Conservation (phyloP, 208 protist species). For the Herpetomonas samuelpessoai region DNA sequence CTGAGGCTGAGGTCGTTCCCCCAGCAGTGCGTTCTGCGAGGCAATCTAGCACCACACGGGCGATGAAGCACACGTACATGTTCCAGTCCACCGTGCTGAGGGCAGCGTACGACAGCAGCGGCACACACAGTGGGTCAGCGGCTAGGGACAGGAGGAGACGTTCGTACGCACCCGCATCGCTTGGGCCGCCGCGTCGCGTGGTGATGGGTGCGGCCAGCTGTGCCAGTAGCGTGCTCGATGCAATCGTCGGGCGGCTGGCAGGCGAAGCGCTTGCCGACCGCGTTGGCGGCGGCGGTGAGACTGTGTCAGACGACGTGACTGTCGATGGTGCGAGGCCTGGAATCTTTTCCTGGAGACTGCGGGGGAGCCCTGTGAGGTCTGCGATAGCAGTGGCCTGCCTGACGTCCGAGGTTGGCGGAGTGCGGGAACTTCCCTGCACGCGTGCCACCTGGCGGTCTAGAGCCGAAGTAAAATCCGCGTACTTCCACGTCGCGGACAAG, state of each 20-base stretch:
- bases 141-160: conserved; percentile 25
- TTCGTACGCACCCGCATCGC: conserved; percentile 21
- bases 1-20: neutral
- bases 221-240: neutral
- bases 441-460: neutral
- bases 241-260: neutral
- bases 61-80: conserved; percentile 60
- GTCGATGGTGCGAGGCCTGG: too few relatives aligned
- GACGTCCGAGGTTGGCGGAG: neutral
- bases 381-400: too few relatives aligned
- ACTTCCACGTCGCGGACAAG: neutral
- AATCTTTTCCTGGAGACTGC: neutral
- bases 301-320: neutral
- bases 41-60: conserved; percentile 35
- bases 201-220: neutral
- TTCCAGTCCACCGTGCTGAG: conserved; percentile 58
- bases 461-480: neutral
- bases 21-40: conserved; percentile 23
- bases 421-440: neutral
- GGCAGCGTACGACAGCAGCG: conserved; percentile 42
- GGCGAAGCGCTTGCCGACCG: too few relatives aligned
- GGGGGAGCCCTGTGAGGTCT: neutral
- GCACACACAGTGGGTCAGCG: conserved; percentile 19
- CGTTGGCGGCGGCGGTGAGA: neutral
- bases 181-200: conserved; percentile 6